Evolutionary conservation across 306 rosid genomes (phyloP).

Genomic region (Luffa aegyptiaca): DNA sequence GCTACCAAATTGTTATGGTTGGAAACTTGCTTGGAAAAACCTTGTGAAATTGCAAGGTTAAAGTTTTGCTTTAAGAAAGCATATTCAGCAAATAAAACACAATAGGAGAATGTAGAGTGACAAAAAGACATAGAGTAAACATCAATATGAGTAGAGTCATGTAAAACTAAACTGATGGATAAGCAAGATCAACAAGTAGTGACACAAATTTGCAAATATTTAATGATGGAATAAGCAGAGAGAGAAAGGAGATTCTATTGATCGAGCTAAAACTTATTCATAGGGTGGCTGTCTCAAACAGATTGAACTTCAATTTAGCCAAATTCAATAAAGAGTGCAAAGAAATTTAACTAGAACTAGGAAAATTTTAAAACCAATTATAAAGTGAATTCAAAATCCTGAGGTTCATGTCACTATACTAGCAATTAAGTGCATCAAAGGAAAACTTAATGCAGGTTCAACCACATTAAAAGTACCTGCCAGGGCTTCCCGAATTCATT

Average conservation of each 20-base stretch:
- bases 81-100: background rate
- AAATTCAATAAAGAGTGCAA: background rate
- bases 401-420: background rate
- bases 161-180: background rate
- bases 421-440: background rate
- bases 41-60: background rate
- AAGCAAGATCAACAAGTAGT: background rate
- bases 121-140: background rate
- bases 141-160: background rate
- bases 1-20: background rate
- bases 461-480: constrained; percentile 50
- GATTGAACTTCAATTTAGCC: background rate
- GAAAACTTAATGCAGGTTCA: background rate
- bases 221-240: background rate
- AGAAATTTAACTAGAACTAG: background rate
- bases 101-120: background rate
- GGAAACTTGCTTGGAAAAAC: background rate
- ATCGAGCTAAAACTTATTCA: background rate
- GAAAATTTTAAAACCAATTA: background rate
- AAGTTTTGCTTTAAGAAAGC: background rate
- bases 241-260: background rate
- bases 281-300: background rate
- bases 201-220: background rate
- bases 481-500: constrained; percentile 80
- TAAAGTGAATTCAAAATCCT: background rate